These are phyloP conservation scores for Aspergillus sclerotioniger DNA, from an alignment of 495 filamentous ascomycete species.

Conservation along the genomic window DNA sequence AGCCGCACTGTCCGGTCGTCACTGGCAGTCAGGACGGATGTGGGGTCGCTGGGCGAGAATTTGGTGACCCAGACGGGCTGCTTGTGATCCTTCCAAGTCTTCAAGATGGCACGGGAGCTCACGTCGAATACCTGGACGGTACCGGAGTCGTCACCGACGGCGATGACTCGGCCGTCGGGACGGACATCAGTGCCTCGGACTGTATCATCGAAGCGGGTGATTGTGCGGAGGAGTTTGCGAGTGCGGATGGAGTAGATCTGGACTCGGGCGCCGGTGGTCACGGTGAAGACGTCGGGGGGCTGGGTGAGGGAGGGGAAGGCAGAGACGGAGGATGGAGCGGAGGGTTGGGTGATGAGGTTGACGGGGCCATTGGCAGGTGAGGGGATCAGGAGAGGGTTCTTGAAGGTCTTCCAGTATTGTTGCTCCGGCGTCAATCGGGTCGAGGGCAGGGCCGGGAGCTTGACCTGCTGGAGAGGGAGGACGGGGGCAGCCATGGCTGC, in stretches of 20 bases:
- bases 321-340: slow-evolving; percentile 46
- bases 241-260: slow-evolving; percentile 91
- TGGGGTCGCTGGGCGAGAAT: slow-evolving; percentile 84
- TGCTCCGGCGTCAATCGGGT: slow-evolving; percentile 75
- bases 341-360: slow-evolving; percentile 82
- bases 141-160: slow-evolving; percentile 87
- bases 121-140: slow-evolving; percentile 94
- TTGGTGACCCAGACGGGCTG: slow-evolving; percentile 90
- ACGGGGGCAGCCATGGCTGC: slow-evolving; percentile 83
- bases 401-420: slow-evolving; percentile 91
- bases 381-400: slow-evolving; percentile 79
- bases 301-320: slow-evolving; percentile 47
- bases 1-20: slow-evolving; percentile 90
- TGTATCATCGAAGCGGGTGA: slow-evolving; percentile 85
- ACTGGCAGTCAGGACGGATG: slow-evolving; percentile 74
- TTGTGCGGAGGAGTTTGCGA: slow-evolving; percentile 83
- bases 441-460: slow-evolving; percentile 63
- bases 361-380: slow-evolving; percentile 82
- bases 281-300: slow-evolving; percentile 76
- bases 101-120: slow-evolving; percentile 81
- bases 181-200: slow-evolving; percentile 84
- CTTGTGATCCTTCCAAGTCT: slow-evolving; percentile 94
- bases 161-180: slow-evolving; percentile 81
- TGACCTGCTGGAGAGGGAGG: slow-evolving; percentile 74
- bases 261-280: slow-evolving; percentile 85